Evolutionary conservation across 768 basidiomycete genomes (phyloP).

Genomic region (Rhodotorula toruloides): DNA sequence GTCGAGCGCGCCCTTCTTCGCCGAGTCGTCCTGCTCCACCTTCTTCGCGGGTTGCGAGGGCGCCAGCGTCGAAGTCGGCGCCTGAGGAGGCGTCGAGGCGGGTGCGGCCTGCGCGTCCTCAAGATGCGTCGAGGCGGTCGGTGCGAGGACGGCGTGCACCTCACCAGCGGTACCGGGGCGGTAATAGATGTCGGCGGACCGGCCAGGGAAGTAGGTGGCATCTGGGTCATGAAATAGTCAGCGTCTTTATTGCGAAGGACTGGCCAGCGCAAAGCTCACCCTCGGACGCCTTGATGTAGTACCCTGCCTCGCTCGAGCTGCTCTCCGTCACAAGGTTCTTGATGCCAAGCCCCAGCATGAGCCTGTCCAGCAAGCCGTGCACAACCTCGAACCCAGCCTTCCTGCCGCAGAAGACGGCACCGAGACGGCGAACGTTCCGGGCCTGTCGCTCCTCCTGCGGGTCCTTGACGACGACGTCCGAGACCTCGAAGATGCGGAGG

Average conservation of each 20-base stretch:
- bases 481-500: conserved; percentile 85
- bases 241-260: background rate
- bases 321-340: conserved; percentile 64
- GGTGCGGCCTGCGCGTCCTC: conserved; percentile 33
- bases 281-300: conserved; percentile 80
- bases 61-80: conserved; percentile 30
- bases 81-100: conserved; percentile 30
- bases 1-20: conserved; percentile 42
- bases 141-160: conserved; percentile 40
- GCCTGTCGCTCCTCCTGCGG: conserved; percentile 68
- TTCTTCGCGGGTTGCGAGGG: background rate
- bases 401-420: conserved; percentile 92
- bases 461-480: conserved; percentile 91
- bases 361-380: conserved; percentile 86
- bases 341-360: conserved; percentile 94
- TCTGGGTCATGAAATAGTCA: conserved; percentile 53
- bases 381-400: conserved; percentile 91
- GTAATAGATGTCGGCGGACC: conserved; percentile 86
- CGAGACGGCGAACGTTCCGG: conserved; percentile 79
- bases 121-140: conserved; percentile 23
- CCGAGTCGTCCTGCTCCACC: background rate
- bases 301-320: conserved; percentile 62
- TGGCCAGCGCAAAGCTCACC: conserved; percentile 54
- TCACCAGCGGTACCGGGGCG: conserved; percentile 49
- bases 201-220: conserved; percentile 87